Evolutionary conservation across 208 protist genomes (phyloP).

Genomic region (Trypanosoma lewisi): DNA sequence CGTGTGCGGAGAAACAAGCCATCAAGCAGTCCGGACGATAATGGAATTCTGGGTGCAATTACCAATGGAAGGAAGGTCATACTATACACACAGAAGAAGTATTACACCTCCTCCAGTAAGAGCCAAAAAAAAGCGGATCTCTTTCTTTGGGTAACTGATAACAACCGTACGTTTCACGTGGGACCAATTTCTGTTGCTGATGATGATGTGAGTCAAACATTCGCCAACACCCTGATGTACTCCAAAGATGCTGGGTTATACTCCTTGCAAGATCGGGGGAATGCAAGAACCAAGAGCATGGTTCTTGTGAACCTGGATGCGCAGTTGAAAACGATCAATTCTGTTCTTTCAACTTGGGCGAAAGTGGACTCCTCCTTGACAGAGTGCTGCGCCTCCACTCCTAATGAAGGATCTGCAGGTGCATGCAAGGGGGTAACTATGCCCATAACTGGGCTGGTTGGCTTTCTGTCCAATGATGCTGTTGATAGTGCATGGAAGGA

Average conservation of each 20-base stretch:
- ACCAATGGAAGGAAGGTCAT: conserved; percentile 6
- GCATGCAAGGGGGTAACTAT: too few relatives aligned
- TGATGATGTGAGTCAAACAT: too few relatives aligned
- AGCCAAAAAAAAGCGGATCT: background rate
- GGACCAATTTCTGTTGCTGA: background rate
- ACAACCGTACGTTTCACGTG: conserved; percentile 3
- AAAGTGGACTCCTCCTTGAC: background rate
- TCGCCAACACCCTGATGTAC: conserved; percentile 1
- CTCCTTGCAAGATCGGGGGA: background rate
- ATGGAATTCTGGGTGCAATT: background rate
- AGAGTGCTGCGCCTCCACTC: too few relatives aligned
- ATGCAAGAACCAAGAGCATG: background rate
- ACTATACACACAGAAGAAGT: conserved; percentile 6
- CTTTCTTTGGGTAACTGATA: conserved; percentile 12
- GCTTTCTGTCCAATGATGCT: background rate
- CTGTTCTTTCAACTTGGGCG: background rate
- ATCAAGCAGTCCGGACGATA: background rate
- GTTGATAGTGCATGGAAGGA: background rate
- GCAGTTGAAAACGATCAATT: background rate
- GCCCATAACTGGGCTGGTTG: conserved; percentile 11
- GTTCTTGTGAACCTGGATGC: background rate
- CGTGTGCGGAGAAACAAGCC: background rate
- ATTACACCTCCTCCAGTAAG: background rate
- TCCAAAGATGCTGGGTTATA: background rate
- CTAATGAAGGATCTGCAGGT: too few relatives aligned